Evolutionary conservation across 2,329 filamentous ascomycete species (phyloP), one percentile per base, ranked within the genome.

Genomic region (Diaporthe vaccinii): DNA sequence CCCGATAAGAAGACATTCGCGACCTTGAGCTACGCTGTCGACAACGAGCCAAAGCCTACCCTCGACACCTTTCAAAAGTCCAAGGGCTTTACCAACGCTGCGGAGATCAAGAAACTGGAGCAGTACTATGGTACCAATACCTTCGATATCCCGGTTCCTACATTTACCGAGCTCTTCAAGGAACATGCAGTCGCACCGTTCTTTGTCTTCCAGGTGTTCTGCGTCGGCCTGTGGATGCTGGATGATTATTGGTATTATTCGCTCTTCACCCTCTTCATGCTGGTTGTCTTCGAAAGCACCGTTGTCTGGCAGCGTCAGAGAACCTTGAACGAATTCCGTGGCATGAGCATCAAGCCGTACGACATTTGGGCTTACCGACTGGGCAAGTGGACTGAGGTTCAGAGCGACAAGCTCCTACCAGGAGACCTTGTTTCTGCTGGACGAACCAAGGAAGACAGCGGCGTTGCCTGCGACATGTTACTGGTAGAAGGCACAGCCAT

Each of bases 171-270:
- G 86, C 91, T 99, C 68, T 99, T 98, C 90, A 94, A 98, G 85
- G 97, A 99, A 85, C 97, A 99, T 84, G 96, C 97, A 34, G 97
- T 99, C 31, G 97, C 97, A 31, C 97, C 97, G 7, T 99, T 99
- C 89, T 99, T 99, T 85, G 96, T 99, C 78, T 99, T 99, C 87
- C 97, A 99, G 88, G 89, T 99, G 77, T 99, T 99, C 88, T 99
- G 97, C 80, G 97, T 99, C 75, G 97, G 97, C 22, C 87, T 99
- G 76, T 99, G 97, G 97, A 95, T 98, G 92, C 87, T 99, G 82
- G 97, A 99, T 82, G 97, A 99, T 86, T 99, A 98, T 86, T 99
- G 97, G 97, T 99, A 99, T 88, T 99, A 99, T 87, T 98, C 97
- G 77, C 91, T 99, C 28, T 99, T 99, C 85, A 99, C 97, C 0